Base-by-base conservation (phyloP, 306 rosid genomes). In the Medicago truncatula region DNA sequence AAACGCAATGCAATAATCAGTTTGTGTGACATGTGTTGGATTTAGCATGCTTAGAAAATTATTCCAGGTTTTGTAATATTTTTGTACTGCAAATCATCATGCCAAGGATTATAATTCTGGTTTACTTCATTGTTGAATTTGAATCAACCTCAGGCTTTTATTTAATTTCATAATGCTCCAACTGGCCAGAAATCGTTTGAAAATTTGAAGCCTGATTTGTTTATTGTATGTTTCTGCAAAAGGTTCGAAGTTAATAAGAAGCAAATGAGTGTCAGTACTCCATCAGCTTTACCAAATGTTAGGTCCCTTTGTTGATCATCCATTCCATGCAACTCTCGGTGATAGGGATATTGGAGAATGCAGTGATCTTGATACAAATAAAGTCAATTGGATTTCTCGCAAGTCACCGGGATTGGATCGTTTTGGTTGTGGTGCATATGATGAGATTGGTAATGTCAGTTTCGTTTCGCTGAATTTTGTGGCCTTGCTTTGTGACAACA, bases 321-420 rank as follows among this genome's bases (percentile, higher is more conserved):
- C 92, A 23, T 83, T 86, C 75, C 90, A 90, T 68, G 90, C 81
- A 1, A 81, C 73, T 67, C 88, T 90, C 40, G 96, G 96, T n/a
- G 96, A 90, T 75, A 84, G 92, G 57, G 92, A 90, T 40, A 57
- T 90, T 15, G 96, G 92, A 16, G 66, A 73, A 20, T 90, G 92
- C 75, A 56, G 60, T 20, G 80, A 74, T 57, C 65, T 88, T 41
- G 83, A 80, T 68, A 62, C 38, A 23, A 76, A 81, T 15, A 59
- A 66, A 43, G 83, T 88, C 52, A 40, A 46, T 16, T 88, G 92
- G 92, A 62, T 88, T 21, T 47, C 92, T 59, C 53, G 49, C 76
- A 83, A 85, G 57, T 78, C 86, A 56, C 89, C 90, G 4, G 92
- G 89, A 18, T 50, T 90, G 74, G 89, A 90, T 74, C 41, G 77